phyloP scores from a whole-genome alignment of 306 rosid genomes.

The Lotus japonicus region DNA sequence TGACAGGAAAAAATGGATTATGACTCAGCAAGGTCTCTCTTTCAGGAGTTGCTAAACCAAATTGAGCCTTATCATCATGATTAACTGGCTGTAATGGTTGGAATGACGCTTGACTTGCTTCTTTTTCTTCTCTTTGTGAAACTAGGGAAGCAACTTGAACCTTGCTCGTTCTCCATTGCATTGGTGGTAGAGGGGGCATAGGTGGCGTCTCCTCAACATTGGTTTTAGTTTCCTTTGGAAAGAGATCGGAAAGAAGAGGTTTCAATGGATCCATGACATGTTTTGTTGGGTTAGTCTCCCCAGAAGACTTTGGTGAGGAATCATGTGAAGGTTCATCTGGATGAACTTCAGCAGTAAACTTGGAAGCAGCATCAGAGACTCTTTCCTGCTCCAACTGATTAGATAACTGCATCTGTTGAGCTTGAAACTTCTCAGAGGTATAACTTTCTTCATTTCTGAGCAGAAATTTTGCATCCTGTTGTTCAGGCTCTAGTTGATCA shows the following conservation, averaged over 20 bases:
- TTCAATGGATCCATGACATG: slow-evolving; percentile 34
- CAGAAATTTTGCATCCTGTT: no score
- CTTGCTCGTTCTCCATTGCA: slow-evolving; percentile 95
- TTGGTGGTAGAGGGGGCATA: slow-evolving; percentile 96
- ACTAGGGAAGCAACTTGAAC: slow-evolving; percentile 39
- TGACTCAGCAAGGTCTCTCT: slow-evolving; percentile 31
- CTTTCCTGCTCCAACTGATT: slow-evolving; percentile 28
- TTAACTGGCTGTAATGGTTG: slow-evolving; percentile 31
- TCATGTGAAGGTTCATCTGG: slow-evolving; percentile 30
- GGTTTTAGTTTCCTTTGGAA: slow-evolving; percentile 38
- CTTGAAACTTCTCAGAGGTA: no score
- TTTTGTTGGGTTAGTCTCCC: slow-evolving; percentile 28
- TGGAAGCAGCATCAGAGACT: slow-evolving; percentile 22
- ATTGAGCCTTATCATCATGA: slow-evolving; percentile 34
- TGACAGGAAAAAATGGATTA: slow-evolving; percentile 42
- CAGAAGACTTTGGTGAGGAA: slow-evolving; percentile 33
- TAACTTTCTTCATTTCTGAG: no score
- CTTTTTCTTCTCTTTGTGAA: slow-evolving; percentile 32
- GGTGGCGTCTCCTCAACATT: slow-evolving; percentile 77
- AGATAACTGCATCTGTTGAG: slow-evolving; percentile 24
- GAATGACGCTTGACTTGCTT: slow-evolving; percentile 28
- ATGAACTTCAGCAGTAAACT: slow-evolving; percentile 24
- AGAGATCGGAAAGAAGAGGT: slow-evolving; percentile 33
- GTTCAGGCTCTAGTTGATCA: no score
- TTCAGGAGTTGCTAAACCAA: slow-evolving; percentile 34